phyloP scores from a whole-genome alignment of 345 rosid species.

The Eutrema heterophyllum region DNA sequence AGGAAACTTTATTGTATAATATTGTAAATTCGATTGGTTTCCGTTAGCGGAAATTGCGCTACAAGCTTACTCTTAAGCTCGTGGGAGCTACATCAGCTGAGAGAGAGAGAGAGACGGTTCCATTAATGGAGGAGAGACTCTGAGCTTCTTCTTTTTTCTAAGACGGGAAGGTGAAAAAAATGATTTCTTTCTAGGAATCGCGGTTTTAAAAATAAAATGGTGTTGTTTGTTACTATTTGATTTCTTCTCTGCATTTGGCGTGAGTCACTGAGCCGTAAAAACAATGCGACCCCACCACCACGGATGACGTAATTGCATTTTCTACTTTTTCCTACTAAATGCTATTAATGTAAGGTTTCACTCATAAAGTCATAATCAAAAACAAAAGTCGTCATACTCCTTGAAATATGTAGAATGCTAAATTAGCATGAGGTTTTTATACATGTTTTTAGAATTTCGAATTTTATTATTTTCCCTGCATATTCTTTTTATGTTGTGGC shows the following conservation, averaged over 20 bases:
- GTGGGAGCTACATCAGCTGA: constrained; percentile 27
- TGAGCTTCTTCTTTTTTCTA: not conserved
- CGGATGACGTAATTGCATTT: not conserved
- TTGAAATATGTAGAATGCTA: not conserved
- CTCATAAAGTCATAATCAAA: not conserved
- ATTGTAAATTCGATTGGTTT: not conserved
- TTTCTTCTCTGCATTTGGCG: constrained; percentile 12
- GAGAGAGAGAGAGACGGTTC: constrained; percentile 17
- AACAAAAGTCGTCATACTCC: not conserved
- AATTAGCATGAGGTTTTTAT: not conserved
- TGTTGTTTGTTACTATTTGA: no score
- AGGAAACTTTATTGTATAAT: not conserved
- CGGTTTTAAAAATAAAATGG: not conserved
- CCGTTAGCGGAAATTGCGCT: constrained; percentile 13
- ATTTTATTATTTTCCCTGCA: no score
- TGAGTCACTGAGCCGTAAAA: not conserved
- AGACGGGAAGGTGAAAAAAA: not conserved
- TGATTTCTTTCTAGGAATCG: not conserved
- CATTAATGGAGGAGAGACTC: constrained; percentile 20
- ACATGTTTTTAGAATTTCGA: not conserved
- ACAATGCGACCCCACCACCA: constrained; percentile 15
- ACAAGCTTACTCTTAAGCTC: constrained; percentile 9
- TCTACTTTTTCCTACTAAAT: not conserved
- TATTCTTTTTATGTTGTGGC: not conserved
- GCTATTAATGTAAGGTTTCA: not conserved